Evolutionary conservation across 495 filamentous ascomycete species (phyloP), one percentile per base, ranked within the genome.

Genomic region (Podospora pseudocomata): DNA sequence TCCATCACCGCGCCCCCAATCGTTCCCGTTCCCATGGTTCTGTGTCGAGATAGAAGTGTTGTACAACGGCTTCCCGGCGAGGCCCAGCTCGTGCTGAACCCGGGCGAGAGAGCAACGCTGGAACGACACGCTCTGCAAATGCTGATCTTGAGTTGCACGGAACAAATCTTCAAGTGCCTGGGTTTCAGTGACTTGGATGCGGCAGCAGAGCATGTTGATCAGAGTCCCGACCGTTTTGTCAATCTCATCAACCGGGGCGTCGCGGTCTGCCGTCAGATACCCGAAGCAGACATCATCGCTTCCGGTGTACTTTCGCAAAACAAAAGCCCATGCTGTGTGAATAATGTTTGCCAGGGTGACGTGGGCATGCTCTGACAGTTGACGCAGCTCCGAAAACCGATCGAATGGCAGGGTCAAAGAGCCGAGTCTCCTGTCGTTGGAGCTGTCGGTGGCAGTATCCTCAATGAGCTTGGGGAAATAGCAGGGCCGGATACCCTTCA

Each of bases 171-270:
- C 72, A 4, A 86, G 69, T 2, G 13, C 34, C 77, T 82, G 19
- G 2, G 27, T 34, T 15, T 19, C n/a, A 1, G 71, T 63, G 27
- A 71, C 26, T 4, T 65, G 73, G 4, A 87, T 72, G 0, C 86
- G 83, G 60, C 85, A 77, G 19, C 87, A 87, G 1, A 88, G 76
- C 15, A 87, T 89, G 49, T 88, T 84, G 67, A 90, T 86, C 7
- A 87, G 72, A 4, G 87, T 79, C 0, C 85, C 86, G 18, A 82
- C 74, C 6, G 85, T 81, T 1, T 75, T 69, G 59, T 80, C 73
- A 30, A 88, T 76, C 26, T 78, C 77, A 5, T 77, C 67, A 4
- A 87, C 75, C 2, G 82, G 77, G 3, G 79, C 79, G 26, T 82
- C 78, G 2, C 86, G 78, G 64, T 82, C 83, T 39, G 75, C 76